Base-by-base conservation (phyloP, 805 yeast genomes). In the Brettanomyces naardenensis region DNA sequence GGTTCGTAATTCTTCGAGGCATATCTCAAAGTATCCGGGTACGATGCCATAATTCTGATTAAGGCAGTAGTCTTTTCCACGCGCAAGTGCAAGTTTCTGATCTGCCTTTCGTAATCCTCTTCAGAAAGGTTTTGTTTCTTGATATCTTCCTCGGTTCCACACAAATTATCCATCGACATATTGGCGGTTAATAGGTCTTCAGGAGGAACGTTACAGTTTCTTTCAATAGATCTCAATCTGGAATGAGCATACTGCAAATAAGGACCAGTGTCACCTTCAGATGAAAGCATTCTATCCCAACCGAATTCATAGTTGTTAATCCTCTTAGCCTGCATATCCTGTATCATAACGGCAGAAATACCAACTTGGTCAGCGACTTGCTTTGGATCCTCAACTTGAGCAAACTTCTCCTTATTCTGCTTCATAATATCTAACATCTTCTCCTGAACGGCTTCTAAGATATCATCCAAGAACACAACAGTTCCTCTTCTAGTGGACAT, bases 231-330 rank as follows among this genome's bases (percentile, higher is more conserved):
- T 65, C 94, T 77, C 58, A 92, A 77, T 65, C 98, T 85, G 17
- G 97, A 88, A 66, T 92, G 98, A 31, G 98, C 97, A 58, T 92
- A 92, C 65, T 92, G 98, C 60, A 92, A 73, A 66, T 92, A 92
- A 43, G 98, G 97, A 59, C 98, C 98, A 40, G 98, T 92, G 65
- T 92, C 98, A 65, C 98, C 98, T 70, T 92, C 98, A 49, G 92
- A 89, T 3, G 97, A 87, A 32, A 84, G 73, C 97, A 92, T 92
- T 69, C 98, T 83, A 53, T 85, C 87, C 98, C 98, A 92, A 64
- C 87, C 85, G 67, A 92, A 92, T 54, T 80, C 86, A 68, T 92
- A 92, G 68, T 92, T 90, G 70, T 90, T 88, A 64, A 90, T 75
- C 64, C 99, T 82, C 69, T 92, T 92, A 44, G 95, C 79, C 65